phyloP scores from a whole-genome alignment of 2,329 filamentous ascomycete genomes.

The Fusarium sp. region DNA sequence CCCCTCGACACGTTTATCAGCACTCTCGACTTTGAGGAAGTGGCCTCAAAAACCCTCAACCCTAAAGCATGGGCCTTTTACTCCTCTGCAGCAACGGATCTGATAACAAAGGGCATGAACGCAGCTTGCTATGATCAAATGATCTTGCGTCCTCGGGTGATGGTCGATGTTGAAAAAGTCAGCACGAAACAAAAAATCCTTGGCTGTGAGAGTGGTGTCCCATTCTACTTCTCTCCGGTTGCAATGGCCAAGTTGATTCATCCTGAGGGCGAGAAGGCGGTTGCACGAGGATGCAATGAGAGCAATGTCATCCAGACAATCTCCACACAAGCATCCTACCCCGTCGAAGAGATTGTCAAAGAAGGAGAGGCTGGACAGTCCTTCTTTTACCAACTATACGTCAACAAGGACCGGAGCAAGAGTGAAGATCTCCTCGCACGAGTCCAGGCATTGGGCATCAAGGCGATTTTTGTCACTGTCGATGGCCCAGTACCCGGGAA shows the following conservation, averaged over 20 bases:
- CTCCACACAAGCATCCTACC: slow-evolving; percentile 17
- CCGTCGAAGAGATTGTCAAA: slow-evolving; percentile 15
- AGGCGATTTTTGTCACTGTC: slow-evolving; percentile 22
- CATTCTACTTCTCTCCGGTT: slow-evolving; percentile 54
- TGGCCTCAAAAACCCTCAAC: slow-evolving; percentile 23
- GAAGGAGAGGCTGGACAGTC: background rate
- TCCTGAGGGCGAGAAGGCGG: slow-evolving; percentile 46
- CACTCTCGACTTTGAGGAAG: slow-evolving; percentile 42
- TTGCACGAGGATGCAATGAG: slow-evolving; percentile 8
- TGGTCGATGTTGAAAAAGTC: slow-evolving; percentile 32
- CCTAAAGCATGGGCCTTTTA: slow-evolving; percentile 43
- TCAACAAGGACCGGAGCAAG: slow-evolving; percentile 25
- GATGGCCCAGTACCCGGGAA: slow-evolving; percentile 23
- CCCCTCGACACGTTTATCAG: slow-evolving; percentile 39
- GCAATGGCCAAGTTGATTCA: slow-evolving; percentile 59
- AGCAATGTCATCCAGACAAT: slow-evolving; percentile 16
- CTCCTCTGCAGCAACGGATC: slow-evolving; percentile 41
- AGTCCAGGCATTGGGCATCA: background rate
- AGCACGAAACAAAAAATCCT: slow-evolving; percentile 30
- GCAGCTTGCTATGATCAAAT: slow-evolving; percentile 28
- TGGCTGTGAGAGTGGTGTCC: slow-evolving; percentile 32
- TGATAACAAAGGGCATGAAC: slow-evolving; percentile 41
- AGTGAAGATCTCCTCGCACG: slow-evolving; percentile 6
- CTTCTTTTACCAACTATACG: slow-evolving; percentile 26
- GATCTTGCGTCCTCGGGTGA: slow-evolving; percentile 41